Evolutionary conservation across 176 grass and related monocot genomes (phyloP).

Genomic region (Ananas comosus): DNA sequence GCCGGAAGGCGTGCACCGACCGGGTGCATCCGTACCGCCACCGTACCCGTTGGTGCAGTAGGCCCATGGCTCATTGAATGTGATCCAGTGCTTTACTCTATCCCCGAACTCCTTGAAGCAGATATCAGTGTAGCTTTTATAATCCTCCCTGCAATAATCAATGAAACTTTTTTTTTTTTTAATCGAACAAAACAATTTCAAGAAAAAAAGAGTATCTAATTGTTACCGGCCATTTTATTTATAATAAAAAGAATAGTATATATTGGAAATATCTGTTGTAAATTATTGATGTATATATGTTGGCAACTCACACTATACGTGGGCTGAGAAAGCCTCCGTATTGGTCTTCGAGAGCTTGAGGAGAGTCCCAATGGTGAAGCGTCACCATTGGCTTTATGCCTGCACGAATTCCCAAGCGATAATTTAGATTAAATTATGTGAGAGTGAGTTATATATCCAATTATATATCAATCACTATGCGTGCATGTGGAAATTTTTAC

Average conservation of each 20-base stretch:
- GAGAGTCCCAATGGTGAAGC: constrained; percentile 57
- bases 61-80: constrained; percentile 36
- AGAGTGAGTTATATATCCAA: constrained; percentile 3
- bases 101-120: constrained; percentile 75
- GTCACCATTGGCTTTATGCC: constrained; percentile 57
- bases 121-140: constrained; percentile 29
- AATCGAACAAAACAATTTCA: neutral
- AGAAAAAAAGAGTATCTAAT: neutral
- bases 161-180: too few species aligned
- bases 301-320: constrained; percentile 35
- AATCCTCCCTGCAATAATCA: constrained; percentile 47
- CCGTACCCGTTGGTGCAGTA: constrained; percentile 16
- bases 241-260: constrained; percentile 16
- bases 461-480: constrained; percentile 47
- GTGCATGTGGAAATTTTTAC: too few species aligned
- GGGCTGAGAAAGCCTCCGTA: constrained; percentile 48
- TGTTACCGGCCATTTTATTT: too few species aligned
- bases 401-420: constrained; percentile 2
- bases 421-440: neutral
- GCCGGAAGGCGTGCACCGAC: constrained; percentile 38
- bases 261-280: constrained; percentile 8
- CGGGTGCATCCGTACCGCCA: constrained; percentile 9
- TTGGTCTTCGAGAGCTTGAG: constrained; percentile 54
- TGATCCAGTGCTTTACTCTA: constrained; percentile 75
- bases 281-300: too few species aligned